Evolutionary conservation across 495 filamentous ascomycete species (phyloP).

Genomic region (Podospora anserina): DNA sequence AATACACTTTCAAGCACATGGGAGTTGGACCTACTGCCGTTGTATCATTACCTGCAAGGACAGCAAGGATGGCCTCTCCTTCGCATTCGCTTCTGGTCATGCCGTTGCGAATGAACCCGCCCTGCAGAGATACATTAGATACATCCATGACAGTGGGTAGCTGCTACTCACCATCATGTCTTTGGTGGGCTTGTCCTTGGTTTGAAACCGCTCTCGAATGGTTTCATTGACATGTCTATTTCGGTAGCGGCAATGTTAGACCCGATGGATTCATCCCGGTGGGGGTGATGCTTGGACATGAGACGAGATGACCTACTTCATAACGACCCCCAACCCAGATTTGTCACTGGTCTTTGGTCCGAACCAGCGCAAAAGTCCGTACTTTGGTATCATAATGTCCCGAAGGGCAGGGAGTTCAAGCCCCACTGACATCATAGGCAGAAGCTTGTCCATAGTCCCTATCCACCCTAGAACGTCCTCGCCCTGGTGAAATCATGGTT

Average conservation of each 20-base stretch:
- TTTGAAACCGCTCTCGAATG: neutral
- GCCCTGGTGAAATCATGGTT: neutral
- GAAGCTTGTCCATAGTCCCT: neutral
- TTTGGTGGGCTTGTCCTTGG: neutral
- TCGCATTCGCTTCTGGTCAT: constrained; percentile 39
- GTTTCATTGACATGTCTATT: constrained; percentile 8
- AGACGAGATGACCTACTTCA: constrained; percentile 6
- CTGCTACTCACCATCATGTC: constrained; percentile 7
- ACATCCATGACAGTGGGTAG: neutral
- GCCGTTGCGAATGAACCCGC: constrained; percentile 36
- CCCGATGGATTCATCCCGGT: neutral
- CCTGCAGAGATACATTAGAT: neutral
- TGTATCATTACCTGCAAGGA: constrained; percentile 60
- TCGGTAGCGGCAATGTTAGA: neutral
- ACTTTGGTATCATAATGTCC: constrained; percentile 5
- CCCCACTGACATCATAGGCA: neutral
- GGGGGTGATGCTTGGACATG: neutral
- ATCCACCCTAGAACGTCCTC: constrained; percentile 11
- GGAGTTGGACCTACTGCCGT: constrained; percentile 39
- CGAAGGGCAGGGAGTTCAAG: constrained; percentile 11
- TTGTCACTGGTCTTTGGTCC: constrained; percentile 12
- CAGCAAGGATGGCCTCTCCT: constrained; percentile 43
- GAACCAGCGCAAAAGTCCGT: constrained; percentile 2
- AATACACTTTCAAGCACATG: neutral
- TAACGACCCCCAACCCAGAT: constrained; percentile 10